These are phyloP conservation scores for Monosporascus ibericus DNA, from an alignment of 2,329 filamentous ascomycete genomes.

Conservation along the genomic window DNA sequence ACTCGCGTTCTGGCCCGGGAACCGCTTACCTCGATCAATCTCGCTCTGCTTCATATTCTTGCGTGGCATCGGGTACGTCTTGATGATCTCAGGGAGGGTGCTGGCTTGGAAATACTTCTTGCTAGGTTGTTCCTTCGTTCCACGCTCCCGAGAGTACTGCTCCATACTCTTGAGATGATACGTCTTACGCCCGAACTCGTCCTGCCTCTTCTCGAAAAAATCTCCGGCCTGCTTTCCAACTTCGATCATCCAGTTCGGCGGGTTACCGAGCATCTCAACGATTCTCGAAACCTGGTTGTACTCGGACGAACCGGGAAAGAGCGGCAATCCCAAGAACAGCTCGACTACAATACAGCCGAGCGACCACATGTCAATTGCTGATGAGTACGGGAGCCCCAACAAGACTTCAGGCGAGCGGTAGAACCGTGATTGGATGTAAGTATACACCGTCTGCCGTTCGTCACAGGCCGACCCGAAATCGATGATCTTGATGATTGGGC, in stretches of 20 bases:
- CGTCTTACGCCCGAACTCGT: constrained; percentile 86
- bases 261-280: constrained; percentile 94
- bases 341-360: constrained; percentile 97
- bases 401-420: constrained; percentile 96
- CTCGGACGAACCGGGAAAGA: constrained; percentile 96
- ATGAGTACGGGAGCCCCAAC: constrained; percentile 93
- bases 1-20: constrained; percentile 9
- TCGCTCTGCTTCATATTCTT: constrained; percentile 99
- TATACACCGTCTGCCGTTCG: constrained; percentile 97
- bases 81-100: constrained; percentile 92
- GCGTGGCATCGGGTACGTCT: constrained; percentile 93
- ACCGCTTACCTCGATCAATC: constrained; percentile 77
- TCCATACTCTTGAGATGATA: constrained; percentile 97
- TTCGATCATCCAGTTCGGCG: constrained; percentile 98
- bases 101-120: constrained; percentile 99
- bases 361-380: constrained; percentile 99
- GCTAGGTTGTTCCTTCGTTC: constrained; percentile 96
- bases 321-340: constrained; percentile 84
- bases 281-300: constrained; percentile 98
- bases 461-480: constrained; percentile 98
- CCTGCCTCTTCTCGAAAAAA: constrained; percentile 88
- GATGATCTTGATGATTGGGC: constrained; percentile 99
- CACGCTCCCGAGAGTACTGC: constrained; percentile 91
- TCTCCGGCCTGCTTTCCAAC: constrained; percentile 97
- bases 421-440: constrained; percentile 97